Base-by-base conservation (phyloP, 208 protist genomes). In the Trypanosoma cruzi region DNA sequence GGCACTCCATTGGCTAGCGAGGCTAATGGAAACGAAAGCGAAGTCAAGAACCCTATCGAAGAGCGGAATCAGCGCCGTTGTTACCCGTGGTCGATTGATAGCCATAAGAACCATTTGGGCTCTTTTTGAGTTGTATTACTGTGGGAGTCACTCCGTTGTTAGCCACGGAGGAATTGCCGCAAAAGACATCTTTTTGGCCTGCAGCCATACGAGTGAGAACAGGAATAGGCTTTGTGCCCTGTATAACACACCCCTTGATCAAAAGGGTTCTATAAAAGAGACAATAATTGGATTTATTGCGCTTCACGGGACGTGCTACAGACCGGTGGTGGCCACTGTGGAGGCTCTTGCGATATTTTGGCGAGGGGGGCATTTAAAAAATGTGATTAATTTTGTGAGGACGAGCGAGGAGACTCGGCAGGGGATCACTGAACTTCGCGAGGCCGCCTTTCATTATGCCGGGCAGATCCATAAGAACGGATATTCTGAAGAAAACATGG, bases 11-110 rank as follows among this genome's bases (percentile, higher is more conserved):
- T 71, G 55, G 64, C n/a, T 77, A 4, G 16, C 50, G 22, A 68
- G 31, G 28, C 20, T 77, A 7, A 34, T 77, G 49, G 34, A 49
- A 4, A 54, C 31, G 1, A 76, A 64, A 31, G 20, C 28, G 0
- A 68, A 76, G 54, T 32, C 40, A 32, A 70, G 53, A 48, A 18
- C 48, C 3, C 8, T 34, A 0, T 13, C n/a, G 53, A 77, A 62
- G 40, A 31, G 20, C n/a, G 28, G n/a, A 5, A 68, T 34, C 2
- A 31, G 53, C 28, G 22, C 29, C n/a, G 16, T 10, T 34, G 60
- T 65, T 64, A 52, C 44, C 5, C 29, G 58, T 55, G 71, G 64
- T n/a, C 71, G 70, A 37, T 32, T 77, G n/a, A 67, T 77, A 48
- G 71, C 71, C 6, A 70, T 77, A 49, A 16, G 71, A 0, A 61